phyloP scores from a whole-genome alignment of 2,329 filamentous ascomycete genomes.

The Penicillium sp. region DNA sequence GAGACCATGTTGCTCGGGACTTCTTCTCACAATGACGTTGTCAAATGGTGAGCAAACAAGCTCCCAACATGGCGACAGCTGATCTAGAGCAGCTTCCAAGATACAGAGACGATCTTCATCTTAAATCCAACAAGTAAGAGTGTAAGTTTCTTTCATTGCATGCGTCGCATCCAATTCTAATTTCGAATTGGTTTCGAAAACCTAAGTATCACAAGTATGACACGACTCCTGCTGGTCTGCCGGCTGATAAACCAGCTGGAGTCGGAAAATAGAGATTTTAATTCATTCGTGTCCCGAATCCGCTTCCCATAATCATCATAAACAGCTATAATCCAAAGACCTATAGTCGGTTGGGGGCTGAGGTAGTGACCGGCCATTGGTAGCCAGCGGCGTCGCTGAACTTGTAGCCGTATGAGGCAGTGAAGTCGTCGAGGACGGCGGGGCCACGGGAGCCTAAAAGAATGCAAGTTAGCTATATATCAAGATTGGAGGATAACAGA shows the following conservation, averaged over 20 bases:
- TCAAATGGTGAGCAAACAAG: not conserved
- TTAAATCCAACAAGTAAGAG: not conserved
- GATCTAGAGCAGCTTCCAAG: not conserved
- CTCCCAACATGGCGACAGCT: not conserved
- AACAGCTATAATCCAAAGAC: constrained; percentile 17
- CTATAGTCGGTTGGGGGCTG: constrained; percentile 79
- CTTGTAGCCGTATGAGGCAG: constrained; percentile 96
- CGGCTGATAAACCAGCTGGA: not conserved
- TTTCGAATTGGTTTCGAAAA: constrained; percentile 3
- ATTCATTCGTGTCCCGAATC: constrained; percentile 21
- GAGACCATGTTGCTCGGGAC: no score
- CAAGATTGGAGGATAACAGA: not conserved
- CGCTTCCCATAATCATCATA: constrained; percentile 28
- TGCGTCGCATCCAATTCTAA: constrained; percentile 14
- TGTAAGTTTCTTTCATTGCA: constrained; percentile 17
- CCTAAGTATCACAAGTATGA: constrained; percentile 13
- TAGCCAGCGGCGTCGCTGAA: constrained; percentile 96
- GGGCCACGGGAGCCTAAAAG: constrained; percentile 85
- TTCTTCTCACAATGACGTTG: not conserved
- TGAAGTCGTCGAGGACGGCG: constrained; percentile 96
- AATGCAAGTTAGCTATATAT: not conserved
- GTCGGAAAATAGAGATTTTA: constrained; percentile 24
- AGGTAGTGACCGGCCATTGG: constrained; percentile 80
- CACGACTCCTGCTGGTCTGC: constrained; percentile 14
- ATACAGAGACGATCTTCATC: not conserved